Evolutionary conservation across 2,329 filamentous ascomycete species (phyloP).

Genomic region (Colletotrichum neosansevieriae): DNA sequence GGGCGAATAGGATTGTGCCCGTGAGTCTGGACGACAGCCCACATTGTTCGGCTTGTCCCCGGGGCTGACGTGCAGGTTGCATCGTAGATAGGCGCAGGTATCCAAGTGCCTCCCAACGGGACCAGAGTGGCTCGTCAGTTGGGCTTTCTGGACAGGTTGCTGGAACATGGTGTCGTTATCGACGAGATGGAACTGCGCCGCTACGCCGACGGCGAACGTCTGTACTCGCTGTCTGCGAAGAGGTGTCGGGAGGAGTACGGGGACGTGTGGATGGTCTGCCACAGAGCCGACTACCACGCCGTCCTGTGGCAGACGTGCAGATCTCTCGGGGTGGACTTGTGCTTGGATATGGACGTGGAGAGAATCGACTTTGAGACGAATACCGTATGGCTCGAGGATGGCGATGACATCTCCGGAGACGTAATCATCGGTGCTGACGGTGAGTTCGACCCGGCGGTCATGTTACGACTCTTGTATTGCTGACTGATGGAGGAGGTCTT

Average conservation of each 20-base stretch:
- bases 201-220: conserved; percentile 13
- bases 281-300: conserved; percentile 29
- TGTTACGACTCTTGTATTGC: neutral
- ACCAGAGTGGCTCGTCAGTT: conserved; percentile 26
- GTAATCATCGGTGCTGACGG: conserved; percentile 31
- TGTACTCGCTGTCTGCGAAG: conserved; percentile 3
- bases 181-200: conserved; percentile 24
- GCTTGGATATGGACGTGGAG: conserved; percentile 30
- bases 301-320: conserved; percentile 20
- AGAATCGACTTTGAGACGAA: conserved; percentile 19
- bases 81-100: conserved; percentile 31
- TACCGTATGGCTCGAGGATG: conserved; percentile 24
- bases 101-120: conserved; percentile 34
- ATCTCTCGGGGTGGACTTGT: conserved; percentile 17
- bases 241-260: conserved; percentile 6
- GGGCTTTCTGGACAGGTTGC: conserved; percentile 23
- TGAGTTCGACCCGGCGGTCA: neutral
- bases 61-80: neutral
- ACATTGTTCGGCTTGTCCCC: neutral
- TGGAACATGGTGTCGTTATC: neutral
- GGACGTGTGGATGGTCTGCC: conserved; percentile 26
- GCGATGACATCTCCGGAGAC: conserved; percentile 31
- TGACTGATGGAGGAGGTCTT: conserved; percentile 23
- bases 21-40: neutral
- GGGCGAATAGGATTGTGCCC: conserved; percentile 23